phyloP scores from a whole-genome alignment of 208 protist species.

The Trypanosoma melophagium region DNA sequence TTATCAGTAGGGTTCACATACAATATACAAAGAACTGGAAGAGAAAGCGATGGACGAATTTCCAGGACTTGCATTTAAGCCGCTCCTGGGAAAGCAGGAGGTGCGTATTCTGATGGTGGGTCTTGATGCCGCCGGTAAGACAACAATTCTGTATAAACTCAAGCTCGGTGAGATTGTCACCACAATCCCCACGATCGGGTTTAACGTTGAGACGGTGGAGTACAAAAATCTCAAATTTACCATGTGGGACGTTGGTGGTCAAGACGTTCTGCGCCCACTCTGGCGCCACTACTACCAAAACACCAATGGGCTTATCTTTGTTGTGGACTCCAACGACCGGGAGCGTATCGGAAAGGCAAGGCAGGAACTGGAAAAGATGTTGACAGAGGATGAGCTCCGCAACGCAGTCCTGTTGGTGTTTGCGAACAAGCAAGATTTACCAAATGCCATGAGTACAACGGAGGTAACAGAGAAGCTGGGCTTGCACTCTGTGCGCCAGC shows the following conservation, averaged over 20 bases:
- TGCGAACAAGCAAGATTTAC: constrained; percentile 99
- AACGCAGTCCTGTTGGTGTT: constrained; percentile 97
- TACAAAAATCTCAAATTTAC: constrained; percentile 97
- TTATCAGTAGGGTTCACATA: too few relatives aligned
- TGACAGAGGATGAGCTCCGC: constrained; percentile 96
- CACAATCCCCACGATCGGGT: constrained; percentile 96
- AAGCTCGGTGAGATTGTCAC: constrained; percentile 96
- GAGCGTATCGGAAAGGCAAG: constrained; percentile 90
- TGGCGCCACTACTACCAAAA: constrained; percentile 98
- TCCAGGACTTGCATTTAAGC: constrained; percentile 62
- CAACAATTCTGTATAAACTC: constrained; percentile 98
- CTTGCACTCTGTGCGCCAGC: constrained; percentile 91
- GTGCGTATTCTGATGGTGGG: constrained; percentile 98
- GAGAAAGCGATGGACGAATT: constrained; percentile 6
- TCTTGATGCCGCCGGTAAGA: constrained; percentile 98
- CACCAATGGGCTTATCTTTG: constrained; percentile 97
- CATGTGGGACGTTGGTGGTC: constrained; percentile 96
- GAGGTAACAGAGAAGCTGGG: constrained; percentile 97
- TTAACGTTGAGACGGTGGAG: constrained; percentile 97
- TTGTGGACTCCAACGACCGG: constrained; percentile 96
- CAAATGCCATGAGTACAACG: constrained; percentile 95
- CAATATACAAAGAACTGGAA: too few relatives aligned
- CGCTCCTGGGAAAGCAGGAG: constrained; percentile 95
- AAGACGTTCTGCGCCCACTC: constrained; percentile 95
- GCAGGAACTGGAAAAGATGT: constrained; percentile 95